Evolutionary conservation across 768 basidiomycete species (phyloP), one percentile per base, ranked within the genome.

Genomic region (Rhodotorula paludigena): DNA sequence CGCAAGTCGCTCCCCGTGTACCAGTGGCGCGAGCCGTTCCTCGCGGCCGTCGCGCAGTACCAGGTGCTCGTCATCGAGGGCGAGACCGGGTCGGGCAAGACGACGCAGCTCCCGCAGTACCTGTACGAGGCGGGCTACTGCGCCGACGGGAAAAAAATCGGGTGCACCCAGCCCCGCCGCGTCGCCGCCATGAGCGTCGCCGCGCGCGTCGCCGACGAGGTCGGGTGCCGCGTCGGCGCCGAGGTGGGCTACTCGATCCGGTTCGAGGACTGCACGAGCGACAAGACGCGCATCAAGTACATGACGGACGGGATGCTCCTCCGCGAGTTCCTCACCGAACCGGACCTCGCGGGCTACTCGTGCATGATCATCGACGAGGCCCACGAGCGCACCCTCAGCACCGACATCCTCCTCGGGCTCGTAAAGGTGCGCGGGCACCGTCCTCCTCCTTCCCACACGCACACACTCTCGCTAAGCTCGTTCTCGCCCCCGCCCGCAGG

Each of bases 171-270:
- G 78, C 96, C 96, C 39, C 89, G 96, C 75, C 90, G 96, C 66
- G 96, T 99, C 28, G 96, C 96, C 11, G 96, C 96, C 44, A 99
- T 99, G 96, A 92, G 90, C 51, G 96, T 99, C 59, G 96, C 96
- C 8, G 92, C 94, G 23, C 94, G 96, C 81, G 96, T 99, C 23
- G 94, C 96, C 0, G 96, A 98, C 69, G 96, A 99, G 80, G 92
- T 98, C 88, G 96, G 93, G 14, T 89, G 87, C 6, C 89, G 97
- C 78, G 87, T 99, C 47, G 96, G 96, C 16, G 90, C 93, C 74
- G 94, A 98, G 80, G 96, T 99, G 57, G 96, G 96, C n/a, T 99
- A 99, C 79, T 94, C 93, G 41, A 99, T 99, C 74, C 90, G 96
- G 39, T 99, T 99, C 80, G 96, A 99, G 80, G 96, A 99, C 79